phyloP scores from a whole-genome alignment of 352 stramenopile species.

The Pythium chondricola region DNA sequence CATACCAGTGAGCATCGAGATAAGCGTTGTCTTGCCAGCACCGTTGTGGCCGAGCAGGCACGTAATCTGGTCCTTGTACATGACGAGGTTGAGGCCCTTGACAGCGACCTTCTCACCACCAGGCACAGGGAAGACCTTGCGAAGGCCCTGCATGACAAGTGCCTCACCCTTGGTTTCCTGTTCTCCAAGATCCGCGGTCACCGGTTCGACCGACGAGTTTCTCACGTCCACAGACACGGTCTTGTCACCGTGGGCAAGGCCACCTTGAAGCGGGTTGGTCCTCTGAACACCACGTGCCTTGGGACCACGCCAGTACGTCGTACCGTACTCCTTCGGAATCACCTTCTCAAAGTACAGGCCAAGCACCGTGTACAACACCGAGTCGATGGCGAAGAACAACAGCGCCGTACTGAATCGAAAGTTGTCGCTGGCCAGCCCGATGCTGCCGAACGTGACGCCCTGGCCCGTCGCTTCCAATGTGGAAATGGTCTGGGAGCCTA shows the following conservation, averaged over 20 bases:
- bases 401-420: constrained; percentile 60
- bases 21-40: constrained; percentile 71
- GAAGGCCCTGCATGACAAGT: constrained; percentile 45
- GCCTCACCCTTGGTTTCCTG: constrained; percentile 45
- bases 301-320: constrained; percentile 68
- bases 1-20: constrained; percentile 73
- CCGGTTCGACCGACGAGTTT: constrained; percentile 40
- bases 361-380: constrained; percentile 83
- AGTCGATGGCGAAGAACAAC: constrained; percentile 82
- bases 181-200: constrained; percentile 28
- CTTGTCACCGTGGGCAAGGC: constrained; percentile 16
- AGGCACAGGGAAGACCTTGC: constrained; percentile 74
- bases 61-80: constrained; percentile 74
- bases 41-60: constrained; percentile 75
- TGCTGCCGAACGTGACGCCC: constrained; percentile 37
- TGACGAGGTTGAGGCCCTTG: constrained; percentile 69
- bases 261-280: not conserved
- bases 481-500: constrained; percentile 51
- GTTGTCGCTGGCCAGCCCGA: constrained; percentile 36
- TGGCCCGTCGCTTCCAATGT: constrained; percentile 45
- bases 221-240: constrained; percentile 31
- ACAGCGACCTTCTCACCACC: constrained; percentile 86
- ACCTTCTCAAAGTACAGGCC: constrained; percentile 92
- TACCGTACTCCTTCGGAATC: constrained; percentile 88
- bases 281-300: too few species aligned